phyloP scores from a whole-genome alignment of 1,284 basidiomycete genomes.

The Sanghuangporus sanghuang region DNA sequence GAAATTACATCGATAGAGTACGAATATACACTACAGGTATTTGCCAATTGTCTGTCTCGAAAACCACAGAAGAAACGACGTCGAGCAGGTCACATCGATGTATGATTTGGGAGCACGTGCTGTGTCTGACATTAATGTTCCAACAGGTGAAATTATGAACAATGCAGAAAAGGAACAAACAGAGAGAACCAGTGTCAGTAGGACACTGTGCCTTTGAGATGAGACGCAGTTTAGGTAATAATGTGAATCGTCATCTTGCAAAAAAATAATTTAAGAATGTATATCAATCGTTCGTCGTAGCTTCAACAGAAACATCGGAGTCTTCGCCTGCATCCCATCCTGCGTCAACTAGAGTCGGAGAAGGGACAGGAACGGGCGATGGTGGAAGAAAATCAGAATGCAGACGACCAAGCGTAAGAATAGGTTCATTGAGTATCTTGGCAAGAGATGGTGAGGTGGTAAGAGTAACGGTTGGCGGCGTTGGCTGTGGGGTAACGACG shows the following conservation, averaged over 20 bases:
- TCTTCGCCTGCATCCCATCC: conserved; percentile 17
- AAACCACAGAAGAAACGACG: background rate
- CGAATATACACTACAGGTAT: background rate
- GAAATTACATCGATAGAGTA: background rate
- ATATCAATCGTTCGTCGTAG: background rate
- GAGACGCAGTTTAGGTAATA: background rate
- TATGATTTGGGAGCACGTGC: background rate
- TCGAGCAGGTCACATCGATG: background rate
- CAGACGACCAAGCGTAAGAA: conserved; percentile 10
- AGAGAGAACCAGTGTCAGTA: background rate
- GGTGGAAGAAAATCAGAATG: conserved; percentile 13
- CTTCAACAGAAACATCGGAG: conserved; percentile 10
- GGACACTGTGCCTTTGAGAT: too few relatives aligned
- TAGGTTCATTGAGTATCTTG: conserved; percentile 9
- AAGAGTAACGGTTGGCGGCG: background rate
- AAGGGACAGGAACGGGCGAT: conserved; percentile 1
- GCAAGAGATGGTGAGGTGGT: conserved; percentile 9
- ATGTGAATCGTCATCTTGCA: background rate
- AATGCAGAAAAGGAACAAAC: background rate
- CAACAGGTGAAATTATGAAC: background rate
- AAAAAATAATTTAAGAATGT: conserved; percentile 12
- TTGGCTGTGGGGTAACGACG: background rate
- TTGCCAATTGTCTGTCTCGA: background rate
- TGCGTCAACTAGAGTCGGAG: conserved; percentile 10
- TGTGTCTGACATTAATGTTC: background rate